Evolutionary conservation across 2,329 filamentous ascomycete species (phyloP), one percentile per base, ranked within the genome.

Genomic region (Nannizziopsis arthrosporioides): DNA sequence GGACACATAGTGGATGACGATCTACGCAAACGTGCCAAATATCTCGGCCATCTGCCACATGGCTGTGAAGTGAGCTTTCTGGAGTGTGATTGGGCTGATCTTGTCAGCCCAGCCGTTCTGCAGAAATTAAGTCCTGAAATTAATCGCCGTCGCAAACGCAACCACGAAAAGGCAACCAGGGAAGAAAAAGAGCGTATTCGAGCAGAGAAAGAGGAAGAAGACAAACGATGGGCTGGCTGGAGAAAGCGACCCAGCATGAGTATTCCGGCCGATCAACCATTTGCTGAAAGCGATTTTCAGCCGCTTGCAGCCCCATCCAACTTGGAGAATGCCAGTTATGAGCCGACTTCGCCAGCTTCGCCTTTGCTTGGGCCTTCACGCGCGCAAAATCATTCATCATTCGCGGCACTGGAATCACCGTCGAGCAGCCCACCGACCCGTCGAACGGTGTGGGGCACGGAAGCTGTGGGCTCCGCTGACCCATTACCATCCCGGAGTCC

Each of bases 81-180:
- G 1, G 89, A 95, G 66, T 95, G 89, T 60, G 88, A 95, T 63
- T 95, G 89, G 89, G 88, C 85, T 2, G 88, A 94, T 55, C 85
- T 92, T 34, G 85, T 95, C 4, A 75, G 80, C 2, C 73, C 80
- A 0, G 82, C 85, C 44, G 76, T 85, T 2, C 71, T 95, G n/a
- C 80, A 80, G 35, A 74, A 75, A 1, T 95, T 94, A 65, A 72
- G 75, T n/a, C 68, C 73, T 0, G 87, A 94, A 51, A 83, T 92
- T 46, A 84, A 85, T 54, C 76, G 78, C 49, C 76, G 89, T 46
- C 75, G 87, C 48, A 87, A 83, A 64, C 76, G 77, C 47, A 88
- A 93, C 57, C 73, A 74, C 5, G 89, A 94, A 56, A 94, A 94
- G 64, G 85, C 86, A 51, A 77, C 76, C 0, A 81, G 85, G 51